Percentiles rank a stretch among this genome's conserved stretches.
These are phyloP conservation scores for Aspergillus panamensis DNA, from an alignment of 495 filamentous ascomycete species.

Conservation along the genomic window DNA sequence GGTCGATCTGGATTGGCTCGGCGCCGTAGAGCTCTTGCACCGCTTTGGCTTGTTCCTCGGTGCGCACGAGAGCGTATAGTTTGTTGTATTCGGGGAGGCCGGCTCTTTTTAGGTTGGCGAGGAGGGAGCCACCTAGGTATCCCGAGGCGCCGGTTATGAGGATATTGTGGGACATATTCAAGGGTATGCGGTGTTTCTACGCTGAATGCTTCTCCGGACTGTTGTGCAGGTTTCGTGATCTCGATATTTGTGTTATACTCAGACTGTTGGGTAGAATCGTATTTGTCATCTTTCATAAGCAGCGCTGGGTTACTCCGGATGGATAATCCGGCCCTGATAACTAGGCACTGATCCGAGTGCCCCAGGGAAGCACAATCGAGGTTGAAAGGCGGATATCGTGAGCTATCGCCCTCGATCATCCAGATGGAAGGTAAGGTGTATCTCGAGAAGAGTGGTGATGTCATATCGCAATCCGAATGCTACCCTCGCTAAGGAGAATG, in stretches of 20 bases:
- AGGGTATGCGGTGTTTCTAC: not conserved
- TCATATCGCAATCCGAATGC: no score
- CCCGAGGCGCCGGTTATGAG: slow-evolving; percentile 51
- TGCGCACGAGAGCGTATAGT: slow-evolving; percentile 45
- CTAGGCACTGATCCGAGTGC: no score
- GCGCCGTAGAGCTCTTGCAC: slow-evolving; percentile 42
- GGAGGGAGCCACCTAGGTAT: slow-evolving; percentile 48
- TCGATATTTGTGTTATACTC: not conserved
- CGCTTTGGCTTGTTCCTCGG: slow-evolving; percentile 36
- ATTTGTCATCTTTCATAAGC: not conserved
- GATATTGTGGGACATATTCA: slow-evolving; percentile 36
- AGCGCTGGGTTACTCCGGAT: not conserved
- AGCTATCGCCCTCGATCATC: no score
- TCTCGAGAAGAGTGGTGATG: no score
- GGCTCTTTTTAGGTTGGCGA: slow-evolving; percentile 34
- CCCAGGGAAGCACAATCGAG: not conserved
- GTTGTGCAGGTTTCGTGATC: not conserved
- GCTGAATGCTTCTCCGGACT: not conserved
- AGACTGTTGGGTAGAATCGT: not conserved
- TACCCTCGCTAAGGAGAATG: no score
- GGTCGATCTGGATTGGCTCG: slow-evolving; percentile 33
- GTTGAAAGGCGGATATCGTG: not conserved
- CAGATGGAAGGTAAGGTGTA: no score
- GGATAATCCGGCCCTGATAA: no score
- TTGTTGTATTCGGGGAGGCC: slow-evolving; percentile 38